Percentiles rank a stretch among this genome's conserved stretches.
These are phyloP conservation scores for Trypanosomatidae sp. DNA, from an alignment of 208 protist species.

Conservation along the genomic window DNA sequence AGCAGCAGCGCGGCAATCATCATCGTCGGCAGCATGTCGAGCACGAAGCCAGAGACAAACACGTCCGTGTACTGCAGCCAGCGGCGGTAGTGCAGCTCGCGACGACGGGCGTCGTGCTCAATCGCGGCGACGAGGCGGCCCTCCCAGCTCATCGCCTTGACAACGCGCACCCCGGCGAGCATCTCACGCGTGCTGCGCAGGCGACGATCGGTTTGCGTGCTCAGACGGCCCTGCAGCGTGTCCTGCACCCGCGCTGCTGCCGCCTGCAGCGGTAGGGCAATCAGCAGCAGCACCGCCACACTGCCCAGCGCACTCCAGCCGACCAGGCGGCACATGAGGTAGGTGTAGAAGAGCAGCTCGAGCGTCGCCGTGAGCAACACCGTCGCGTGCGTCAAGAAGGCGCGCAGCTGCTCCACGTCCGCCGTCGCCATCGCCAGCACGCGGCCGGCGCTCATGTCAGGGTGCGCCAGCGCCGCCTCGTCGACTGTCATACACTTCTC, in stretches of 20 bases:
- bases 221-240: conserved; percentile 4
- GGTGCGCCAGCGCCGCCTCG: conserved; percentile 25
- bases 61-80: conserved; percentile 11
- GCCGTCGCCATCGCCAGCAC: conserved; percentile 81
- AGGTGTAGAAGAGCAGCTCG: conserved; percentile 40
- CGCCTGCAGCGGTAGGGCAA: conserved; percentile 52
- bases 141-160: conserved; percentile 92
- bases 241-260: conserved; percentile 16
- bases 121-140: conserved; percentile 22
- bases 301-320: conserved; percentile 59
- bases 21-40: conserved; percentile 26
- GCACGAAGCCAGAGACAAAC: conserved; percentile 15
- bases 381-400: conserved; percentile 21
- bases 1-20: conserved; percentile 28
- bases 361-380: conserved; percentile 31
- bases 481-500: conserved; percentile 59
- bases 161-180: conserved; percentile 76
- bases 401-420: conserved; percentile 41
- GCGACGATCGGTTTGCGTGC: conserved; percentile 60
- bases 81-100: conserved; percentile 19
- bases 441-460: conserved; percentile 61
- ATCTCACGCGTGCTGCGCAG: conserved; percentile 87
- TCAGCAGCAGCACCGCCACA: conserved; percentile 36
- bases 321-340: conserved; percentile 35
- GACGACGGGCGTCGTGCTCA: conserved; percentile 10